Base-by-base conservation (phyloP, 148 eudicot genomes). In the Silene uniflora region DNA sequence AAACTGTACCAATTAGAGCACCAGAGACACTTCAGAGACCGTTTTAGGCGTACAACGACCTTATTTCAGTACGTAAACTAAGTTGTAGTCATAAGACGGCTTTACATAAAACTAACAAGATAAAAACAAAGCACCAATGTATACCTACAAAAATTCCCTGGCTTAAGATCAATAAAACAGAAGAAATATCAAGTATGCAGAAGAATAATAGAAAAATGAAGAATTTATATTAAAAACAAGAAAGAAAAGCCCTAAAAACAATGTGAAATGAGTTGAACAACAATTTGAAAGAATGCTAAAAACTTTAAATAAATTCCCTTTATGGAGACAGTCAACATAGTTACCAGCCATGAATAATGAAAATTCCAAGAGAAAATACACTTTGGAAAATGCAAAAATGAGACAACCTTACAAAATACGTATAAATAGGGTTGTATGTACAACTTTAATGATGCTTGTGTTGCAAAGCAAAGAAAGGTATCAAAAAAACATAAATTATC, bases 261-360 rank as follows among this genome's bases (percentile, higher is more conserved):
- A 79, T 65, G 76, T 73, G 77, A 67, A 79, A 39, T 44, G 42
- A 25, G 67, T 64, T 64, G 67, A 64, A 67, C 39, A 67, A 17
- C 47, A 67, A 11, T 67, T 67, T 67, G 49, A 67, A 67, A 17
- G 10, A 14, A 65, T 27, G 13, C 29, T 65, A n/a, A 3, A 65
- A 13, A 29, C 44, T 65, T 65, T 65, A 29, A 77, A 5, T 12
- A 56, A 69, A 54, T 23, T 32, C 22, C 8, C 23, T 60, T 60
- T 69, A 6, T 79, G 58, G 32, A 75, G 46, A 80, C 72, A 80
- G 79, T 71, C 83, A 80, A 80, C 75, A 11, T 75, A 80, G 72
- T 7, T 75, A 75, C 83, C 78, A 67, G 75, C 83, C 83, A 80
- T 75, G 25, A 60, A 71, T 44, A 60, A 71, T 44, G 65, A 22